Evolutionary conservation across 2,329 filamentous ascomycete genomes (phyloP).

Genomic region (Aspergillus aculeatus): DNA sequence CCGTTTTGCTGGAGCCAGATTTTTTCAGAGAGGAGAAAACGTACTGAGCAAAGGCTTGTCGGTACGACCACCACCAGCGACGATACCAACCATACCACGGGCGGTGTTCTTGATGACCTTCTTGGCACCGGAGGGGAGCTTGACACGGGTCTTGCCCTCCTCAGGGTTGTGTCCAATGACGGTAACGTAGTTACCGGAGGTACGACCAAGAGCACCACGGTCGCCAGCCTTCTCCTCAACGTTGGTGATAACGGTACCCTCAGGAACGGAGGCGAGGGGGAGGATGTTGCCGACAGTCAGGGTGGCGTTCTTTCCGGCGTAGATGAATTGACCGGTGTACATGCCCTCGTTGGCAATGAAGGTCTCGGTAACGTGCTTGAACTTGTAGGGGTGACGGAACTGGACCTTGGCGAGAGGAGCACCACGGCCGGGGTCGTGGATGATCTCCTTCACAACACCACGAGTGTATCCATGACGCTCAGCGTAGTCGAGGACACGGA

Average conservation of each 20-base stretch:
- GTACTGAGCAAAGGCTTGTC: conserved; percentile 97
- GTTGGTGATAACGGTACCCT: conserved; percentile 99
- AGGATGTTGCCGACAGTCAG: conserved; percentile 98
- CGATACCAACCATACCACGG: conserved; percentile 99
- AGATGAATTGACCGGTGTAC: conserved; percentile 99
- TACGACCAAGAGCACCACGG: conserved; percentile 92
- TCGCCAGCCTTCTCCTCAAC: conserved; percentile 99
- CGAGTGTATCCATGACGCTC: conserved; percentile 97
- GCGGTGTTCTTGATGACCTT: conserved; percentile 92
- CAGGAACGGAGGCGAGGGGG: conserved; percentile 87
- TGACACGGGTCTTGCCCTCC: conserved; percentile 99
- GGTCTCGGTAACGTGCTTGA: conserved; percentile 96
- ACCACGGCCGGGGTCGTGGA: conserved; percentile 98
- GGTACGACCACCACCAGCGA: conserved; percentile 98
- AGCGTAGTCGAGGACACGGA: conserved; percentile 93
- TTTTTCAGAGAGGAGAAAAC: conserved; percentile 13
- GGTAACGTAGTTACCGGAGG: conserved; percentile 99
- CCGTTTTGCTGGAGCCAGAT: background rate
- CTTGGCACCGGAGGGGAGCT: conserved; percentile 98
- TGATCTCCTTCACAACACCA: conserved; percentile 97
- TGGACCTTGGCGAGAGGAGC: conserved; percentile 94
- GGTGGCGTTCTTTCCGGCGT: conserved; percentile 97
- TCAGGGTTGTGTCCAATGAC: conserved; percentile 97
- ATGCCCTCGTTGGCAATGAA: conserved; percentile 99
- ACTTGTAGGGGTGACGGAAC: conserved; percentile 98